Evolutionary conservation across 2,329 filamentous ascomycete species (phyloP).

Genomic region (Rhynchosporium secalis): DNA sequence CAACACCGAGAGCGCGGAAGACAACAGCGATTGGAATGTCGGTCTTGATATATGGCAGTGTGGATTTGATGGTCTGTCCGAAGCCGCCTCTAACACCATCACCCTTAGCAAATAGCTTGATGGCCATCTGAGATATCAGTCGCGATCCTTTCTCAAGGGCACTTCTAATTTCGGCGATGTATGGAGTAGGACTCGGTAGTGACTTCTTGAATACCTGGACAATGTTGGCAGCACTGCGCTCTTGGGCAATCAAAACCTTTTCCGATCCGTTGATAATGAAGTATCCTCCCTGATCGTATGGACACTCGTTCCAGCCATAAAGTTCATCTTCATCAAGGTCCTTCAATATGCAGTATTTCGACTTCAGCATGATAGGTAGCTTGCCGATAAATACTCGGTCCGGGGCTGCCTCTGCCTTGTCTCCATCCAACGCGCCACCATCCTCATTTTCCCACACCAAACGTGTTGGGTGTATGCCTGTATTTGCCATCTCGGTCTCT

Average conservation of each 20-base stretch:
- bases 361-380: slow-evolving; percentile 97
- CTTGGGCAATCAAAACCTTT: slow-evolving; percentile 96
- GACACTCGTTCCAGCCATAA: slow-evolving; percentile 92
- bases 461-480: slow-evolving; percentile 58
- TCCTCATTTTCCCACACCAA: slow-evolving; percentile 60
- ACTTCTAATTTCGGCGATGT: slow-evolving; percentile 93
- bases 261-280: slow-evolving; percentile 99
- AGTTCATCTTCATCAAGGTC: slow-evolving; percentile 81
- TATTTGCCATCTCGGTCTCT: slow-evolving; percentile 54
- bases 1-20: slow-evolving; percentile 91
- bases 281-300: slow-evolving; percentile 97
- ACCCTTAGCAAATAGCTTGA: slow-evolving; percentile 87
- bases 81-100: slow-evolving; percentile 76
- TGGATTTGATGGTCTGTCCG: slow-evolving; percentile 85
- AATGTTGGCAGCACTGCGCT: slow-evolving; percentile 96
- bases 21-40: slow-evolving; percentile 94
- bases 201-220: slow-evolving; percentile 99
- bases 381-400: slow-evolving; percentile 84
- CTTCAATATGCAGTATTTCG: slow-evolving; percentile 87
- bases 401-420: slow-evolving; percentile 50
- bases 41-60: slow-evolving; percentile 88
- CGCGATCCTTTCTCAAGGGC: slow-evolving; percentile 95
- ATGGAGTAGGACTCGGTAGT: slow-evolving; percentile 85
- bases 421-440: slow-evolving; percentile 41
- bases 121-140: slow-evolving; percentile 86